phyloP scores from a whole-genome alignment of 225 moss, liverwort and hornwort species.

The Climacium dendroides region DNA sequence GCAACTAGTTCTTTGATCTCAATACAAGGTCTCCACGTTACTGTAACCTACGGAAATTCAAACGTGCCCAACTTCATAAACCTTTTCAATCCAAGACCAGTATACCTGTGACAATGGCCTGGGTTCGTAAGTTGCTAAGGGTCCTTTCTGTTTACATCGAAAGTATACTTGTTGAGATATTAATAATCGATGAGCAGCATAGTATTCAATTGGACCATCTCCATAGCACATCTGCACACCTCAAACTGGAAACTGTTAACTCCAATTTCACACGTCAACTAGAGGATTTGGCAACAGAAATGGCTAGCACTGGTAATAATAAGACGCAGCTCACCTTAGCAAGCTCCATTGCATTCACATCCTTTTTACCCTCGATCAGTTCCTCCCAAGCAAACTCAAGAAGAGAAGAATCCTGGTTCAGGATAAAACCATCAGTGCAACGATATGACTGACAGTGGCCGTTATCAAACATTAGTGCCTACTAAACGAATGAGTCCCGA shows the following conservation, averaged over 20 bases:
- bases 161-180: conserved; percentile 71
- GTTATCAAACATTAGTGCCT: neutral
- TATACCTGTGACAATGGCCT: conserved; percentile 69
- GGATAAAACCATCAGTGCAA: neutral
- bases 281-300: neutral
- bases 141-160: conserved; percentile 83
- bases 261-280: neutral
- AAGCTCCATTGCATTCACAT: conserved; percentile 58
- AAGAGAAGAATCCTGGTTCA: conserved; percentile 67
- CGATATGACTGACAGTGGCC: neutral
- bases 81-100: neutral
- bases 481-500: neutral
- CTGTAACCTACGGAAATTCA: neutral
- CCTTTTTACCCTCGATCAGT: conserved; percentile 44
- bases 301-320: neutral
- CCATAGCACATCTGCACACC: conserved; percentile 81
- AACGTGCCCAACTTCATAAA: neutral
- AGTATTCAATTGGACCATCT: conserved; percentile 64
- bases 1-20: neutral
- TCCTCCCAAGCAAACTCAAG: conserved; percentile 97
- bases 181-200: conserved; percentile 84
- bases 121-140: conserved; percentile 66
- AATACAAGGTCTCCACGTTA: neutral
- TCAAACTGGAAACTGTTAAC: conserved; percentile 1
- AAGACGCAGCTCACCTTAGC: conserved; percentile 47